Conservation (phyloP, 805 yeast species). For the Lipomyces kockii region DNA sequence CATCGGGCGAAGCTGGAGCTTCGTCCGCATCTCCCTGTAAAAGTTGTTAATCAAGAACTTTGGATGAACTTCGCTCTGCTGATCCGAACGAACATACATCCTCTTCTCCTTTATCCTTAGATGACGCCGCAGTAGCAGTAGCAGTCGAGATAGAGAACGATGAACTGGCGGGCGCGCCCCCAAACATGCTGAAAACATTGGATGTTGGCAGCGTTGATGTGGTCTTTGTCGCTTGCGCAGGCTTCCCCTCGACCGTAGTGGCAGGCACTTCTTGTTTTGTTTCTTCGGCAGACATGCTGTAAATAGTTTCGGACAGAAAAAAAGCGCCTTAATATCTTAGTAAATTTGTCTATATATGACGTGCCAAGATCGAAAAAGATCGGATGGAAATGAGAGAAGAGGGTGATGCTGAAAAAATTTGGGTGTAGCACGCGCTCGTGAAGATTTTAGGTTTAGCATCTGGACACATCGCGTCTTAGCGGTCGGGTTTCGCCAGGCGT, state of each 20-base stretch:
- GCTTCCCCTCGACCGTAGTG: slow-evolving; percentile 25
- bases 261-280: slow-evolving; percentile 34
- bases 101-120: slow-evolving; percentile 14
- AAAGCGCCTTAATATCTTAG: neutral
- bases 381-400: neutral
- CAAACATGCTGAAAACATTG: slow-evolving; percentile 92
- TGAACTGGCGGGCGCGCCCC: slow-evolving; percentile 55
- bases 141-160: slow-evolving; percentile 16
- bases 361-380: neutral
- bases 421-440: neutral
- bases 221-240: slow-evolving; percentile 26
- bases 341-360: neutral
- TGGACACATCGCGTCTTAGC: neutral
- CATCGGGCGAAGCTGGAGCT: slow-evolving; percentile 74
- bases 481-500: no score
- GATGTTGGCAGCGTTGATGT: slow-evolving; percentile 58
- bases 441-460: neutral
- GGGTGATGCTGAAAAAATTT: neutral
- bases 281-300: slow-evolving; percentile 28
- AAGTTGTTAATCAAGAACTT: slow-evolving; percentile 40
- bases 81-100: neutral
- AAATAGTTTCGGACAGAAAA: neutral
- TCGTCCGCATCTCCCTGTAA: slow-evolving; percentile 55
- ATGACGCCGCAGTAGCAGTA: slow-evolving; percentile 9
- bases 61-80: slow-evolving; percentile 24